A percentile compares a stretch with the other conserved stretches of the same genome.
These are phyloP conservation scores for Sutorius australiensis DNA, from an alignment of 768 basidiomycete species.

Conservation along the genomic window DNA sequence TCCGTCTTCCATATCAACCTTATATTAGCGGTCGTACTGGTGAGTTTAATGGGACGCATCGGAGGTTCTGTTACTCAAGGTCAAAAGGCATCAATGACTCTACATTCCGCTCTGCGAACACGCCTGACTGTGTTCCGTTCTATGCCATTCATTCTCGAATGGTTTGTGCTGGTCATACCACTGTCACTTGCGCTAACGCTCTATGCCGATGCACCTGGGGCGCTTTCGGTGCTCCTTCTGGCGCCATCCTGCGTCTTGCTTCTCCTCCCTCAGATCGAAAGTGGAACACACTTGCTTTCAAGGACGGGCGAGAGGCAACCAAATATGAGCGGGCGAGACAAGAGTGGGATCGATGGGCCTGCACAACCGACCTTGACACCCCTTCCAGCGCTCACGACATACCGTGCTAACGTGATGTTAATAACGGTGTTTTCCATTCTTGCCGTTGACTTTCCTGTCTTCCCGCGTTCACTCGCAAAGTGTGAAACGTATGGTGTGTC, in stretches of 20 bases:
- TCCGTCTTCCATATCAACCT: conserved; percentile 64
- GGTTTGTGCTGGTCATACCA: conserved; percentile 65
- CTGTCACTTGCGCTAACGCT: conserved; percentile 80
- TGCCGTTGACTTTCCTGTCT: conserved; percentile 93
- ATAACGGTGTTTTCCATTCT: conserved; percentile 89
- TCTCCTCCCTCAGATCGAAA: conserved; percentile 38
- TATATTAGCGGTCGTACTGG: conserved; percentile 62
- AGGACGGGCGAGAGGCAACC: conserved; percentile 15
- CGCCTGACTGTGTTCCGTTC: conserved; percentile 39
- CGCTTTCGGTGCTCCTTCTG: conserved; percentile 49
- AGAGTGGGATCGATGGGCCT: not conserved
- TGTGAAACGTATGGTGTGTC: conserved; percentile 94
- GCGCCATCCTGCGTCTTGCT: conserved; percentile 44
- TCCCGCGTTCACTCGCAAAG: conserved; percentile 84
- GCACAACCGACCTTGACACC: conserved; percentile 29
- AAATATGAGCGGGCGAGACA: not conserved
- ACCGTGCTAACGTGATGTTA: conserved; percentile 92
- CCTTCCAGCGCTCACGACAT: conserved; percentile 77
- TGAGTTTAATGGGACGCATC: conserved; percentile 33
- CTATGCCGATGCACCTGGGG: conserved; percentile 54
- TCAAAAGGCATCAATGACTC: conserved; percentile 61
- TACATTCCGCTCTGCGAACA: conserved; percentile 60
- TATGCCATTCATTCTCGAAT: conserved; percentile 49
- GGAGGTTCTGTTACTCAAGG: conserved; percentile 16
- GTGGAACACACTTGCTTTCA: conserved; percentile 53